phyloP scores from a whole-genome alignment of 2,329 filamentous ascomycete genomes.

The Meredithiella fracta region DNA sequence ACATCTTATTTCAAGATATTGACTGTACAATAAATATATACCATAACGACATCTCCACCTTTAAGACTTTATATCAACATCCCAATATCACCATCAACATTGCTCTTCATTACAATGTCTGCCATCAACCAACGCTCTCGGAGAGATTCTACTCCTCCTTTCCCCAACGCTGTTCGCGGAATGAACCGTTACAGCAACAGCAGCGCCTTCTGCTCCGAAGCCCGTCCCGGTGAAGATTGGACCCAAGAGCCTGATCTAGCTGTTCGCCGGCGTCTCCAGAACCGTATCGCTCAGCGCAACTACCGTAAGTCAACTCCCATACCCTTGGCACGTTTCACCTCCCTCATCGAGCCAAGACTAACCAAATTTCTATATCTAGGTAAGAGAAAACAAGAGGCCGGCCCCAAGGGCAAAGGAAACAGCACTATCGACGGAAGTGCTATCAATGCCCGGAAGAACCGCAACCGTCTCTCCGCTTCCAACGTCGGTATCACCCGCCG shows the following conservation, averaged over 20 bases:
- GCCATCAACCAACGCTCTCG: no score
- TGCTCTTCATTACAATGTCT: no score
- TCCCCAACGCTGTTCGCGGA: no score
- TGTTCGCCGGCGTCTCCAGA: conserved; percentile 67
- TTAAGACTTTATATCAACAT: no score
- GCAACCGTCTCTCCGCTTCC: background rate
- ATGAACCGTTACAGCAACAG: conserved; percentile 31
- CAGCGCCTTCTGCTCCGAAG: conserved; percentile 86
- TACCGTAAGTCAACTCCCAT: conserved; percentile 45
- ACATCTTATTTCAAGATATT: no score
- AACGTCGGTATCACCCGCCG: background rate
- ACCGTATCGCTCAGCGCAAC: conserved; percentile 58
- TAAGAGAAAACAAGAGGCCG: conserved; percentile 8
- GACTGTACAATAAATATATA: no score
- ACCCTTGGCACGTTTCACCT: no score
- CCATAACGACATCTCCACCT: no score
- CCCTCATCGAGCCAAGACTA: no score
- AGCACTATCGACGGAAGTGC: background rate
- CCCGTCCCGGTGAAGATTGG: conserved; percentile 95
- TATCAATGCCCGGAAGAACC: background rate
- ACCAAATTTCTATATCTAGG: background rate
- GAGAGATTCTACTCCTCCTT: background rate
- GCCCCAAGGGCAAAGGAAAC: background rate
- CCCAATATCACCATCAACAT: no score
- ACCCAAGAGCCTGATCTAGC: conserved; percentile 97